phyloP scores from a whole-genome alignment of 495 filamentous ascomycete genomes.

The Collariella sp. region DNA sequence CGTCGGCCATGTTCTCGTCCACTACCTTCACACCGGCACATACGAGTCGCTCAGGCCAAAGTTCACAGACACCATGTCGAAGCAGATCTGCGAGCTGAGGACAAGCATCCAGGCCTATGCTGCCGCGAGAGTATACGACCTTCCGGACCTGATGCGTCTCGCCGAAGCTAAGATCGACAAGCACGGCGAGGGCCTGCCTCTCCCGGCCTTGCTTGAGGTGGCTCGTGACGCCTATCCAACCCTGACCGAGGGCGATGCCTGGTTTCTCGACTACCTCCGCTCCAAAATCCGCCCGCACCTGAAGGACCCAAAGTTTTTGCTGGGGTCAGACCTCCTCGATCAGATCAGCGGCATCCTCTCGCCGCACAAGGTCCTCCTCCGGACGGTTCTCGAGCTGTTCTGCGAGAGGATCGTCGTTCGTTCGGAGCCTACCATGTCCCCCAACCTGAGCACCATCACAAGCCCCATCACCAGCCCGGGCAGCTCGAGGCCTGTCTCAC shows the following conservation, averaged over 20 bases:
- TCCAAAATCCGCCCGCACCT: slow-evolving; percentile 26
- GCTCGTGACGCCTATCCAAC: slow-evolving; percentile 25
- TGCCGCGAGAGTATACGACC: slow-evolving; percentile 23
- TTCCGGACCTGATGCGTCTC: slow-evolving; percentile 28
- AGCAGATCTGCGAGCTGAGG: slow-evolving; percentile 25
- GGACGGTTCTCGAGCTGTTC: slow-evolving; percentile 29
- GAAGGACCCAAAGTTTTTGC: slow-evolving; percentile 22
- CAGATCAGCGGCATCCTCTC: slow-evolving; percentile 29
- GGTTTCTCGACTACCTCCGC: slow-evolving; percentile 29
- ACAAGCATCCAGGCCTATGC: slow-evolving; percentile 27
- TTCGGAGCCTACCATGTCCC: slow-evolving; percentile 1
- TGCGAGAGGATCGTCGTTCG: slow-evolving; percentile 20
- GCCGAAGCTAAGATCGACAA: slow-evolving; percentile 25
- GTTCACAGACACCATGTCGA: slow-evolving; percentile 14
- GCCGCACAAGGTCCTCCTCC: slow-evolving; percentile 25
- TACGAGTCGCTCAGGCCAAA: slow-evolving; percentile 27
- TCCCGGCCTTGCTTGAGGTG: slow-evolving; percentile 25
- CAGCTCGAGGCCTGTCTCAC: slow-evolving; percentile 16
- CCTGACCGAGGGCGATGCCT: slow-evolving; percentile 23
- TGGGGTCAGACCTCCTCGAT: slow-evolving; percentile 22
- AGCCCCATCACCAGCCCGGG: slow-evolving; percentile 15
- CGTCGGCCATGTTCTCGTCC: slow-evolving; percentile 29
- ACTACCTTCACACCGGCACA: slow-evolving; percentile 29
- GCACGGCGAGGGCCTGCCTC: slow-evolving; percentile 21
- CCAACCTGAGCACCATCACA: slow-evolving; percentile 1